Percentiles rank a stretch among this genome's conserved stretches.
Conservation (phyloP, 345 rosid species). For the Erysimum cheiranthoides region DNA sequence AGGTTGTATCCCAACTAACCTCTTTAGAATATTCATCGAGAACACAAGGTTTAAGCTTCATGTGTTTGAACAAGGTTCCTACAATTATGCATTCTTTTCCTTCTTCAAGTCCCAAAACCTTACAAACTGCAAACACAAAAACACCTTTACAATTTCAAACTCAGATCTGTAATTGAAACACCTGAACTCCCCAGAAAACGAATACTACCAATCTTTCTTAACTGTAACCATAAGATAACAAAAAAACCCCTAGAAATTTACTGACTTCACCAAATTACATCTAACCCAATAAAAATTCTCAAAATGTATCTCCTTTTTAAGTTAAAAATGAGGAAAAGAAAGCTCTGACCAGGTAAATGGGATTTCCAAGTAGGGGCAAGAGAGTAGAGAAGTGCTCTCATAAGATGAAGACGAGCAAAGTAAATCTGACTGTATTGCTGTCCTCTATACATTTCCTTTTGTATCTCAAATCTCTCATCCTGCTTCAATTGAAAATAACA, state of each 20-base stretch:
- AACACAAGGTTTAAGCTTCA: slow-evolving; percentile 93
- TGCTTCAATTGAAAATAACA: slow-evolving; percentile 37
- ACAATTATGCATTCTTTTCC: slow-evolving; percentile 89
- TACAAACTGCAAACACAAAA: slow-evolving; percentile 63
- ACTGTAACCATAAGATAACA: neutral
- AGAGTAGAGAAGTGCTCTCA: slow-evolving; percentile 80
- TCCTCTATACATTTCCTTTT: slow-evolving; percentile 74
- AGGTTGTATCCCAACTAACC: slow-evolving; percentile 46
- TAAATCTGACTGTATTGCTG: slow-evolving; percentile 97
- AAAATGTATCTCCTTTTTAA: neutral
- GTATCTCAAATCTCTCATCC: slow-evolving; percentile 80
- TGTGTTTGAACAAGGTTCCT: slow-evolving; percentile 92
- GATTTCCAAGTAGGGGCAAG: slow-evolving; percentile 82
- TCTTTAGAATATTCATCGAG: slow-evolving; percentile 97
- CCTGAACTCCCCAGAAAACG: neutral
- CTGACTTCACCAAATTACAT: neutral
- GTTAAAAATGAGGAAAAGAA: neutral
- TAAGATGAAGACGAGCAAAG: slow-evolving; percentile 81
- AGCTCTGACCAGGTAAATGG: slow-evolving; percentile 64
- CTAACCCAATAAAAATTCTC: neutral
- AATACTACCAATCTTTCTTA: slow-evolving; percentile 3
- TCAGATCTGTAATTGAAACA: slow-evolving; percentile 22
- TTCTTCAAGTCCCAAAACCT: slow-evolving; percentile 75
- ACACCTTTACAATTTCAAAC: slow-evolving; percentile 6
- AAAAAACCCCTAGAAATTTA: neutral